Evolutionary conservation across 78 protist genomes (phyloP).

Genomic region (Protostelium mycophagum): DNA sequence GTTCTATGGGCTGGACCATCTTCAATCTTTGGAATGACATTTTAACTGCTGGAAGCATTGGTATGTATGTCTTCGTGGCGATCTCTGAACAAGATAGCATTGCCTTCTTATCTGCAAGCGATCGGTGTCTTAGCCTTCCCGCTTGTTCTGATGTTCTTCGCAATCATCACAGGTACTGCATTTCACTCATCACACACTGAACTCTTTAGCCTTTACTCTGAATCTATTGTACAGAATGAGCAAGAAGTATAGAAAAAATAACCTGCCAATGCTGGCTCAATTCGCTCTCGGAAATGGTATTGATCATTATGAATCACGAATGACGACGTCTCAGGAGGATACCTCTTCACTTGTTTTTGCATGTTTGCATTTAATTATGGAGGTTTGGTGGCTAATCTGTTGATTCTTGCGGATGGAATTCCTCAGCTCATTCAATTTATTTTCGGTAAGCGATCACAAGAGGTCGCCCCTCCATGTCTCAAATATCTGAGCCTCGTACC

Average conservation of each 20-base stretch:
- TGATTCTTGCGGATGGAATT: background rate
- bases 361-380: background rate
- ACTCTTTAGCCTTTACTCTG: background rate
- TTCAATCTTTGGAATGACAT: background rate
- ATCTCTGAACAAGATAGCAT: background rate
- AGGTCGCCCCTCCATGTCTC: too few species aligned
- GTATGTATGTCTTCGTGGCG: background rate
- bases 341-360: background rate
- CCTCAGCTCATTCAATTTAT: background rate
- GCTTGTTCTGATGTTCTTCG: background rate
- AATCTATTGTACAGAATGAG: background rate
- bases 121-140: background rate
- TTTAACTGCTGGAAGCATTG: background rate
- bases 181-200: too few species aligned
- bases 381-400: background rate
- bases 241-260: background rate
- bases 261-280: background rate
- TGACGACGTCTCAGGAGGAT: background rate
- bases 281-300: background rate
- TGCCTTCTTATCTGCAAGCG: background rate
- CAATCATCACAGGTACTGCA: background rate
- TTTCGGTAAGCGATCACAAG: background rate
- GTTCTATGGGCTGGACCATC: background rate
- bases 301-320: background rate
- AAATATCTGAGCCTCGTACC: too few species aligned